Evolutionary conservation across 257 asterid genomes (phyloP).

Genomic region (Petunia secreta): DNA sequence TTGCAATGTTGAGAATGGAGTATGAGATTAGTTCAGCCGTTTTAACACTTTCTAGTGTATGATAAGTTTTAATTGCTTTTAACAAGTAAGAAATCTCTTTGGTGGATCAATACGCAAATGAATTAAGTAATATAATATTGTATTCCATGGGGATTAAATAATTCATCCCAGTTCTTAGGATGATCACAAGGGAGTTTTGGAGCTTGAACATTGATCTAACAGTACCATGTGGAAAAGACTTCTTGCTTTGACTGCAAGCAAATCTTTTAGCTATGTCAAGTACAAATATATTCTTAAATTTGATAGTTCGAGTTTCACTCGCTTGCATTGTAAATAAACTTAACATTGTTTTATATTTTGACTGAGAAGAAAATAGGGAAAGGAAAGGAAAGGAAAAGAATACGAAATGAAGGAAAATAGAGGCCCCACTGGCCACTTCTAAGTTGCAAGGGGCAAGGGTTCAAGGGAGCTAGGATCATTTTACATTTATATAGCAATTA

Average conservation of each 20-base stretch:
- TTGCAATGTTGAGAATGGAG: too few relatives aligned
- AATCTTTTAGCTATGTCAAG: not conserved
- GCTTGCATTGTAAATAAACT: not conserved
- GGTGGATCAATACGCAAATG: not conserved
- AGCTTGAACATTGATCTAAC: not conserved
- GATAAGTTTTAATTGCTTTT: not conserved
- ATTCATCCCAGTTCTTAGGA: slow-evolving; percentile 11
- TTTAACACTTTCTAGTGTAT: not conserved
- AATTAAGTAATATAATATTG: not conserved
- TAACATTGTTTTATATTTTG: too few relatives aligned
- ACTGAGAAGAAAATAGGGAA: too few relatives aligned
- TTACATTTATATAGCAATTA: too few relatives aligned
- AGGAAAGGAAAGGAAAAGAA: too few relatives aligned
- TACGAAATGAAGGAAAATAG: too few relatives aligned
- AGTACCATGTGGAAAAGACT: not conserved
- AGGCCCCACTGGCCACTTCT: too few relatives aligned
- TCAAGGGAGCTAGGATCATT: too few relatives aligned
- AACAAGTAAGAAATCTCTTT: not conserved
- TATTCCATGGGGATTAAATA: not conserved
- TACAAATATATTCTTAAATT: not conserved
- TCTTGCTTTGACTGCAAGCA: not conserved
- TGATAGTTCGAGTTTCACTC: not conserved
- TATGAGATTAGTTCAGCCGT: too few relatives aligned
- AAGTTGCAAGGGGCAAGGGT: too few relatives aligned
- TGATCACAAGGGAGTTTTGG: not conserved